Conservation (phyloP, 345 rosid genomes). For the Rhizophora mangle region DNA sequence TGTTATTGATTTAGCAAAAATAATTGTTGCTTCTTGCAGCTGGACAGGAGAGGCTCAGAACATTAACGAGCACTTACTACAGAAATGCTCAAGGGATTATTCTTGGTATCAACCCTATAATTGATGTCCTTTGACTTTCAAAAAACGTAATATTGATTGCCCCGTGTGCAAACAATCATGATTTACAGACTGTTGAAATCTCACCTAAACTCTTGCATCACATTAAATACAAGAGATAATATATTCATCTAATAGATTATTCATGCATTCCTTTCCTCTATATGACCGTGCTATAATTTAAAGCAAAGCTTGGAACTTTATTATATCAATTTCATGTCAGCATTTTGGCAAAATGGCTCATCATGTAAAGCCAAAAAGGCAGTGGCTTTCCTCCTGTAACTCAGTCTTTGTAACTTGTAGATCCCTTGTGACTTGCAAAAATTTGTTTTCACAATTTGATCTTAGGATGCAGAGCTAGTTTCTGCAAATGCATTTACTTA, state of each 20-base stretch:
- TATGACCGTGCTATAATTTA: background rate
- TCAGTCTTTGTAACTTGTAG: too few relatives aligned
- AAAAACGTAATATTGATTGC: background rate
- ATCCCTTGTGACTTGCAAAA: background rate
- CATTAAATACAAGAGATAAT: too few relatives aligned
- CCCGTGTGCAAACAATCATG: background rate
- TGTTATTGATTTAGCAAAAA: background rate
- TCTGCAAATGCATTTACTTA: too few relatives aligned
- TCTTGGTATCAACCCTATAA: slow-evolving; percentile 46
- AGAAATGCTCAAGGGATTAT: slow-evolving; percentile 93
- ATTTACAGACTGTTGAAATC: background rate
- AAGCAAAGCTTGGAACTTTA: background rate
- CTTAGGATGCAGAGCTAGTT: background rate
- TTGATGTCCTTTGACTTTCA: background rate
- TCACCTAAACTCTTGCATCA: too few relatives aligned
- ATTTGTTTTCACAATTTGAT: background rate
- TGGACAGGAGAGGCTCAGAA: slow-evolving; percentile 95
- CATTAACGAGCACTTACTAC: slow-evolving; percentile 86
- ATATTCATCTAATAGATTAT: background rate
- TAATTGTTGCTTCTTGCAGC: slow-evolving; percentile 49
- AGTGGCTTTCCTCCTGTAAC: background rate
- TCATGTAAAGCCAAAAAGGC: background rate
- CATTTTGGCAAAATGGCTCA: background rate
- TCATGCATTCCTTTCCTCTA: background rate
- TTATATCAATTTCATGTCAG: background rate